Base-by-base conservation (phyloP, 768 basidiomycete genomes). In the Amanita rubescens region DNA sequence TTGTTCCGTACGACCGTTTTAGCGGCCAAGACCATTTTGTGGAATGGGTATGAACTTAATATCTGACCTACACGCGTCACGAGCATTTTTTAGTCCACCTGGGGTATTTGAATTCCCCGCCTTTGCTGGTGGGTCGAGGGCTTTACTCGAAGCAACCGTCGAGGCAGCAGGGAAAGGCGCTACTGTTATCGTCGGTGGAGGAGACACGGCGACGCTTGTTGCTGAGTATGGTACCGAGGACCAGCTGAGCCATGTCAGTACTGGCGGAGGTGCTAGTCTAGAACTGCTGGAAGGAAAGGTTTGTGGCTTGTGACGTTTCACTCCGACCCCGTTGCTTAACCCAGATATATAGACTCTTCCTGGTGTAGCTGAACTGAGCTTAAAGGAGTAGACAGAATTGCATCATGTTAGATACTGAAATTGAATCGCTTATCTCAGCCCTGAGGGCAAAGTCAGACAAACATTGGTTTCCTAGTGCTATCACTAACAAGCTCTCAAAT, bases 231-330 rank as follows among this genome's bases (percentile, higher is more conserved):
- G 74, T 10, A 83, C 83, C 15, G 95, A 99, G 69, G 84, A 87
- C 60, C 84, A 91, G 67, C 76, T 99, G 58, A 94, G 89, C 70
- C 95, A 99, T 71, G 92, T 99, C 62, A 92, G 89, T 67, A 99
- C 95, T 34, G 95, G 95, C 57, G 95, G 90, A 43, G 91, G 91
- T 49, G 92, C 92, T 27, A 89, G 87, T 65, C 81, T 99, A 55
- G 95, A 99, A 69, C 79, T 99, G 37, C 80, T 99, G 61, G 95
- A 99, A 75, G 95, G 95, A 71, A 99, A 99, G 85, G 94, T 92
- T 62, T 63, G 74, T 57, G 15, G 17, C 12, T 44, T 51, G 11
- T 41, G 17, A n/a, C n/a, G n/a, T n/a, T 3, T 17, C 1, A 25
- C 7, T 7, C 37, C 37, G 4, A 27, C 48, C 43, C 22, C 34